Evolutionary conservation across 192 early-diverging fungal genomes (phyloP).

Genomic region (Coemansia javaensis): DNA sequence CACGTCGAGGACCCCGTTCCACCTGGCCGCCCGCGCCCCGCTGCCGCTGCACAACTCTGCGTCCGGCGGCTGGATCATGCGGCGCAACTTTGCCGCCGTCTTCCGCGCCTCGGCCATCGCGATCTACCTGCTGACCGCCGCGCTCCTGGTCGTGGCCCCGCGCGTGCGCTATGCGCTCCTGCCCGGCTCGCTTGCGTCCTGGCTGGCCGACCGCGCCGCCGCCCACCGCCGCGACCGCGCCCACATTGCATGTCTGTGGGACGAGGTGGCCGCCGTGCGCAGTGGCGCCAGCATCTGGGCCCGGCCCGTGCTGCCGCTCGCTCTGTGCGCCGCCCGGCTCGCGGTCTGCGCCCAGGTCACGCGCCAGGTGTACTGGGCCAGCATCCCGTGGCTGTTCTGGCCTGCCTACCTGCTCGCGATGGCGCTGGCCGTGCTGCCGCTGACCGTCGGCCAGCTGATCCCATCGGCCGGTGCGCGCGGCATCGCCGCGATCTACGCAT

Average conservation of each 20-base stretch:
- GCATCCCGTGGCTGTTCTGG: slow-evolving; percentile 51
- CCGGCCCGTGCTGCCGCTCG: slow-evolving; percentile 17
- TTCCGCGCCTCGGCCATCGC: slow-evolving; percentile 37
- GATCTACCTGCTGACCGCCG: slow-evolving; percentile 44
- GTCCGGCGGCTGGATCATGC: slow-evolving; percentile 70
- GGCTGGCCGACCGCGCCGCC: slow-evolving; percentile 11
- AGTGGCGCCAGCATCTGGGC: background rate
- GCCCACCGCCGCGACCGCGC: slow-evolving; percentile 30
- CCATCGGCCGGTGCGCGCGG: slow-evolving; percentile 41
- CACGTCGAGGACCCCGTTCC: slow-evolving; percentile 54
- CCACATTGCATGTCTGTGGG: slow-evolving; percentile 5
- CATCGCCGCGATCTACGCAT: slow-evolving; percentile 53
- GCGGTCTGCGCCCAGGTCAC: slow-evolving; percentile 48
- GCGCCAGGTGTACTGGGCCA: slow-evolving; percentile 34
- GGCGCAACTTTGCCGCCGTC: slow-evolving; percentile 52
- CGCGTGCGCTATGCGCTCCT: slow-evolving; percentile 10
- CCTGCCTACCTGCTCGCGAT: slow-evolving; percentile 51
- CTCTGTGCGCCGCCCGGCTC: slow-evolving; percentile 26
- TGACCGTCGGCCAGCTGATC: slow-evolving; percentile 69
- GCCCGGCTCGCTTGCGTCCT: slow-evolving; percentile 1
- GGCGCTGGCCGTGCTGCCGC: slow-evolving; percentile 54
- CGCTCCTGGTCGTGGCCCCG: slow-evolving; percentile 35
- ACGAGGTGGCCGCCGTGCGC: background rate
- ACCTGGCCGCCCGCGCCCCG: slow-evolving; percentile 57
- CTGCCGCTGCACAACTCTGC: slow-evolving; percentile 57